These are phyloP conservation scores for Picea abies DNA, from an alignment of 83 land plant genomes.

Conservation along the genomic window DNA sequence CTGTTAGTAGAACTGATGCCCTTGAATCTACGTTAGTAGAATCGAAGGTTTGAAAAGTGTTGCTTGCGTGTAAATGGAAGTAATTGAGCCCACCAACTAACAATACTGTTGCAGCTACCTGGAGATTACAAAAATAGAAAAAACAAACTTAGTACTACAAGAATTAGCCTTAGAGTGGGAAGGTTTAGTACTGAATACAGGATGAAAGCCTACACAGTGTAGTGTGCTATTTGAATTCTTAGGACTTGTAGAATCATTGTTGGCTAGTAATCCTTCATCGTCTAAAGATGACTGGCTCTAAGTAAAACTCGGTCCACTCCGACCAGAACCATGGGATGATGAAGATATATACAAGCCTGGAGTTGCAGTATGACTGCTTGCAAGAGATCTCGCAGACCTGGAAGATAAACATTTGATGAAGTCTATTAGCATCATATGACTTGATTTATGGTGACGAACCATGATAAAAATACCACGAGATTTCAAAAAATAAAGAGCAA, in stretches of 20 bases:
- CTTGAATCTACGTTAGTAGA: too few species aligned
- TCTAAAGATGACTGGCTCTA: background rate
- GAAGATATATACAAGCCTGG: conserved; percentile 21
- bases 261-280: conserved; percentile 11
- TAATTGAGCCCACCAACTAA: too few species aligned
- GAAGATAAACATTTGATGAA: background rate
- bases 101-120: conserved; percentile 25
- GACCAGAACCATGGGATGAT: background rate
- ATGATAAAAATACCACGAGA: too few species aligned
- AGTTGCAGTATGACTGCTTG: conserved; percentile 44
- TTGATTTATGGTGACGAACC: too few species aligned
- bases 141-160: too few species aligned
- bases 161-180: too few species aligned
- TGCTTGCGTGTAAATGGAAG: too few species aligned
- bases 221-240: conserved; percentile 23
- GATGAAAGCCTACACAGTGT: background rate
- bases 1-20: conserved; percentile 18
- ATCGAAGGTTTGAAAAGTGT: too few species aligned
- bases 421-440: too few species aligned
- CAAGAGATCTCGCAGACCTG: conserved; percentile 64
- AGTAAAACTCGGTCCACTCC: background rate
- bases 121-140: background rate
- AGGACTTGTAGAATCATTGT: conserved; percentile 3
- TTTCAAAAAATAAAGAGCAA: background rate
- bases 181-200: too few species aligned